A percentile compares a stretch with the other conserved stretches of the same genome.
Evolutionary conservation across 2,329 filamentous ascomycete genomes (phyloP).

Genomic region (Aspergillus sp.): DNA sequence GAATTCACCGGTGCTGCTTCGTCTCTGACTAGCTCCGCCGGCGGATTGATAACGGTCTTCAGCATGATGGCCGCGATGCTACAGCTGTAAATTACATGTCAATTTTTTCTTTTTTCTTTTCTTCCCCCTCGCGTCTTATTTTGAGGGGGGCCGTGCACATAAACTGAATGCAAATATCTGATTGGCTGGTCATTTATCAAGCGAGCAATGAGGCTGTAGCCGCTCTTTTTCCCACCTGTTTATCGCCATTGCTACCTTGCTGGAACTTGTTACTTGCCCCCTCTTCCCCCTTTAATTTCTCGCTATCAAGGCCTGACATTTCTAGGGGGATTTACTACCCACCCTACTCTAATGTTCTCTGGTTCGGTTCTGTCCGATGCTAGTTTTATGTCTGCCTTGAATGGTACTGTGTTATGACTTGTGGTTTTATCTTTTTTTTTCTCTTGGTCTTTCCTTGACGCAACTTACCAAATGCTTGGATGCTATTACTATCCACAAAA

Average conservation of each 20-base stretch:
- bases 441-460: background rate
- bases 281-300: background rate
- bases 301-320: background rate
- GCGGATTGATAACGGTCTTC: conserved; percentile 19
- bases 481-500: background rate
- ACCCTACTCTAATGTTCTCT: background rate
- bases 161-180: background rate
- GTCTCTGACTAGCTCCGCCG: conserved; percentile 23
- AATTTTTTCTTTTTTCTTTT: background rate
- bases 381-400: background rate
- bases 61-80: conserved; percentile 29
- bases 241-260: background rate
- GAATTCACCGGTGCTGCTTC: conserved; percentile 22
- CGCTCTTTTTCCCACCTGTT: background rate
- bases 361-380: background rate
- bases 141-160: background rate
- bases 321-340: background rate
- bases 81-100: conserved; percentile 26
- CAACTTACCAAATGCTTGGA: background rate
- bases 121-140: background rate
- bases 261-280: background rate
- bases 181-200: background rate
- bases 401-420: background rate
- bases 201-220: background rate
- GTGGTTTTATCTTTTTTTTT: background rate